Percentiles rank a stretch among this genome's conserved stretches.
phyloP scores from a whole-genome alignment of 2,329 filamentous ascomycete genomes.

The Alternaria sp. region DNA sequence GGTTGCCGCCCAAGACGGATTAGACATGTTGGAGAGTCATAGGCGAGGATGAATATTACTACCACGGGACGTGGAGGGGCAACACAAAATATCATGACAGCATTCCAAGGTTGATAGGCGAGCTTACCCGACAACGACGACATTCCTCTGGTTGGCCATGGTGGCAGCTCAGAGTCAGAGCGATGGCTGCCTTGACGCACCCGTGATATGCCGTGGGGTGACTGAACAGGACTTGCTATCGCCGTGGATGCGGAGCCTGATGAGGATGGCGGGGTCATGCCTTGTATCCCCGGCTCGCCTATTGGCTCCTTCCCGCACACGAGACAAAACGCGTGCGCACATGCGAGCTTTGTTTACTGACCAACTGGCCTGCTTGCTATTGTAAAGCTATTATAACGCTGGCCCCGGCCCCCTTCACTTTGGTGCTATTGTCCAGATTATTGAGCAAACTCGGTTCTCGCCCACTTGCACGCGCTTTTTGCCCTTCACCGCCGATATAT shows the following conservation, averaged over 20 bases:
- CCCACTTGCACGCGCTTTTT: slow-evolving; percentile 1
- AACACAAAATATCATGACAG: not conserved
- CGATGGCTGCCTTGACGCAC: slow-evolving; percentile 9
- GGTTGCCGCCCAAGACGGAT: not conserved
- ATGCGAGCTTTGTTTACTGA: slow-evolving; percentile 27
- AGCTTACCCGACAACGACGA: slow-evolving; percentile 58
- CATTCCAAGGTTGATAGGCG: not conserved
- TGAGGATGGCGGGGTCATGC: slow-evolving; percentile 20
- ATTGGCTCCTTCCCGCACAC: slow-evolving; percentile 25
- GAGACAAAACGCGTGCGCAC: slow-evolving; percentile 31
- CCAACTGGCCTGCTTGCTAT: not conserved
- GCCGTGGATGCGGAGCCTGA: not conserved
- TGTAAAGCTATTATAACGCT: not conserved
- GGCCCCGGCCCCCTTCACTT: not conserved
- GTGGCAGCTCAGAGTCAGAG: slow-evolving; percentile 14
- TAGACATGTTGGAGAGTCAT: not conserved
- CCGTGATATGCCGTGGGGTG: slow-evolving; percentile 9
- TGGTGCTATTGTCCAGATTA: not conserved
- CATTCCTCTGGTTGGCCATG: slow-evolving; percentile 31
- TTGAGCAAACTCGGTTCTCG: not conserved
- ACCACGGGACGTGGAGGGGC: not conserved
- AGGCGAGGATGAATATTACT: not conserved
- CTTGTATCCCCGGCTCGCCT: slow-evolving; percentile 17
- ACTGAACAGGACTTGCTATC: not conserved
- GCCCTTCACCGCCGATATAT: slow-evolving; percentile 6